A percentile compares a stretch with the other conserved stretches of the same genome.
phyloP scores from a whole-genome alignment of 2,329 filamentous ascomycete genomes.

The Rutstroemia sp. region DNA sequence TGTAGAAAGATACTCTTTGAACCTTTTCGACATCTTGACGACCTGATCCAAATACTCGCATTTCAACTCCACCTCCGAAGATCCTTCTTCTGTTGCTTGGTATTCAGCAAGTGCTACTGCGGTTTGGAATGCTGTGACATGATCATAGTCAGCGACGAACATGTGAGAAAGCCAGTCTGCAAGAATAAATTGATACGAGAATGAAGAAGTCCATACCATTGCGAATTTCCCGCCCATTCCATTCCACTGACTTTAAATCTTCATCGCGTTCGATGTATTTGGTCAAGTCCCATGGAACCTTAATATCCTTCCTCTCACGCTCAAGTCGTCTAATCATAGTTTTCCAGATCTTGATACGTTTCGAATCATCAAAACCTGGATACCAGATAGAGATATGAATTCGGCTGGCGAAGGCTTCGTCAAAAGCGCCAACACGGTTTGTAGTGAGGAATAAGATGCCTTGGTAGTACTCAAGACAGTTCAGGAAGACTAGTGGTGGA shows the following conservation, averaged over 20 bases:
- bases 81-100: neutral
- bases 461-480: neutral
- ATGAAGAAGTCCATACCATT: slow-evolving; percentile 7
- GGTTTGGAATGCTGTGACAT: neutral
- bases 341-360: slow-evolving; percentile 26
- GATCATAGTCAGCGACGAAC: too few relatives aligned
- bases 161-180: too few relatives aligned
- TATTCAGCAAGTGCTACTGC: neutral
- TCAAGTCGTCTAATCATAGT: slow-evolving; percentile 12
- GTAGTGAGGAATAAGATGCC: neutral
- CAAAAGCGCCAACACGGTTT: slow-evolving; percentile 56
- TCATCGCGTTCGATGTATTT: slow-evolving; percentile 15
- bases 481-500: neutral
- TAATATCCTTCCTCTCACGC: slow-evolving; percentile 10
- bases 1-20: neutral
- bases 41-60: neutral
- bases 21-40: neutral
- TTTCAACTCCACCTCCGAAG: neutral
- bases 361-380: slow-evolving; percentile 47
- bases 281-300: slow-evolving; percentile 2
- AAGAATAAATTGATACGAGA: too few relatives aligned
- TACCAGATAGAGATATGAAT: slow-evolving; percentile 83
- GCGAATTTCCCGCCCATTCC: slow-evolving; percentile 24
- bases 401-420: slow-evolving; percentile 81
- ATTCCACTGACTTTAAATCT: slow-evolving; percentile 14